These are phyloP conservation scores for Coffea eugenioides DNA, from an alignment of 257 asterid genomes.

Conservation along the genomic window DNA sequence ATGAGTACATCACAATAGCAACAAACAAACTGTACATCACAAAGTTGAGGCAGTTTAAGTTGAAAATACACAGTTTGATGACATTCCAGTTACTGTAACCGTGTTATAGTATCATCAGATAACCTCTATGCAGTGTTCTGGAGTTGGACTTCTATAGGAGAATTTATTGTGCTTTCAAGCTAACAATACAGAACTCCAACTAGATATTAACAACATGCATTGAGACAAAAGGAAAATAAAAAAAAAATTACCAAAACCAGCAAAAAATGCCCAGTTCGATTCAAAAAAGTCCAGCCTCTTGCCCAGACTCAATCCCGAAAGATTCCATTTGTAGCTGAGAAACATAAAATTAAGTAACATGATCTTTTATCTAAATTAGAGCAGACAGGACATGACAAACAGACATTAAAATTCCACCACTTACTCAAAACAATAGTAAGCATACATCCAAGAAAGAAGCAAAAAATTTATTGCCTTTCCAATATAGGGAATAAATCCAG, in stretches of 20 bases:
- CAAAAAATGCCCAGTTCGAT: constrained; percentile 96
- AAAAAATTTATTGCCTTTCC: constrained; percentile 76
- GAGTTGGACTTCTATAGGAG: background rate
- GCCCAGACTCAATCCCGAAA: constrained; percentile 87
- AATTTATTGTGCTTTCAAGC: background rate
- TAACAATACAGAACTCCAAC: background rate
- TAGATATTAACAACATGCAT: background rate
- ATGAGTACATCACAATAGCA: background rate
- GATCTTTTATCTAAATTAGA: constrained; percentile 11
- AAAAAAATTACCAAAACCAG: constrained; percentile 78
- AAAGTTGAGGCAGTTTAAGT: background rate
- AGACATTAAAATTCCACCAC: constrained; percentile 32
- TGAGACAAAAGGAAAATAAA: background rate
- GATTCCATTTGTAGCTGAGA: constrained; percentile 93
- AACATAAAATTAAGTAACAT: constrained; percentile 12
- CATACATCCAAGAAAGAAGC: constrained; percentile 96
- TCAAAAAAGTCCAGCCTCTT: constrained; percentile 95
- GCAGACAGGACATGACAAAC: constrained; percentile 9
- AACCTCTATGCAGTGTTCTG: background rate
- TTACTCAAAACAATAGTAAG: constrained; percentile 98
- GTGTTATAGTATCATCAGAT: background rate
- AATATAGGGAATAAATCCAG: constrained; percentile 69
- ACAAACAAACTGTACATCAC: background rate
- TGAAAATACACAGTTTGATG: background rate
- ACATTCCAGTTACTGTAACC: background rate